Evolutionary conservation across 306 rosid species (phyloP), one percentile per base, ranked within the genome.

Genomic region (Sindora glabra): DNA sequence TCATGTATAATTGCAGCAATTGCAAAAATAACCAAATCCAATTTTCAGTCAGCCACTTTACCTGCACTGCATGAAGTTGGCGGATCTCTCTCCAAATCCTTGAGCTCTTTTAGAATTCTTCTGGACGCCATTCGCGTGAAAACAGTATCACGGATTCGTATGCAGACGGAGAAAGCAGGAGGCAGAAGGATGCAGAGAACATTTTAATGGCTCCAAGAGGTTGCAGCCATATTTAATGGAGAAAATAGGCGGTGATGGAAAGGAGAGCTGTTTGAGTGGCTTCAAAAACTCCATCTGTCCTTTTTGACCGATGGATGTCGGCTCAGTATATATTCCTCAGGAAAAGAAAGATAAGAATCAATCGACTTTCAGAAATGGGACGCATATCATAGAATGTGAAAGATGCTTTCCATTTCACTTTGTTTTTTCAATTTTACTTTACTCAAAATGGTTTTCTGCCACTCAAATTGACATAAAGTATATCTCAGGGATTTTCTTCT

Each of bases 1-100:
- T 5, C 32, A 34, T 24, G 59, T 15, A 11, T 36, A 3, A 3
- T 27, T 27, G 4, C 14, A 21, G 10, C 16, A 48, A 17, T 32
- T 25, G 57, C 50, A 1, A 11, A 17, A 25, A 12, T 32, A 44
- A 36, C 32, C 18, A 26, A 64, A 13, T 39, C 41, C 18, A 0
- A 47, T 14, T 62, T 68, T 46, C 37, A 38, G n/a, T 56, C 21
- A 18, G 27, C 16, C 53, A 29, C 50, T 40, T 23, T 65, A 86
- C 98, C 98, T 79, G 99, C 99, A 77, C 99, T 92, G 73, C 99
- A 89, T 58, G 99, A 89, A 30, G 95, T 86, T 69, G 96, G 99
- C 8, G 99, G 99, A 47, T 89, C 96, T 82, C 95, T 89, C 62
- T 89, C 95, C 81, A 89, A 78, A 72, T 92, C 99, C 79, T 79